A percentile compares a stretch with the other conserved stretches of the same genome.
These are phyloP conservation scores for Lasiodiplodia sp. DNA, from an alignment of 2,329 filamentous ascomycete genomes.

Conservation along the genomic window DNA sequence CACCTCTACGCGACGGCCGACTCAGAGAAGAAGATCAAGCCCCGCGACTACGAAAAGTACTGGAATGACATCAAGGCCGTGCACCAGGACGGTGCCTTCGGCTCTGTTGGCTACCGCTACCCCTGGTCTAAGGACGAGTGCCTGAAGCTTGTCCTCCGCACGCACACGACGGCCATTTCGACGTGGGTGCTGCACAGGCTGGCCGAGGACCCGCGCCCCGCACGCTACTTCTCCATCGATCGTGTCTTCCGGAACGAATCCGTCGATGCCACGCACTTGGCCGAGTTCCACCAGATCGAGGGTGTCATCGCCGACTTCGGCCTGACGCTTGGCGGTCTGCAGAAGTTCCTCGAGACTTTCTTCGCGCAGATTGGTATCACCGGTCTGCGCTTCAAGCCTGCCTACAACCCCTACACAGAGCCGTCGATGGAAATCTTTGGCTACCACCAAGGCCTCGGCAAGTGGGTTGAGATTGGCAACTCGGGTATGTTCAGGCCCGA, in stretches of 20 bases:
- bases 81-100: conserved; percentile 90
- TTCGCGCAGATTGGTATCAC: conserved; percentile 94
- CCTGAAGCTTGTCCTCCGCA: conserved; percentile 85
- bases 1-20: conserved; percentile 62
- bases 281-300: conserved; percentile 98
- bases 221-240: conserved; percentile 98
- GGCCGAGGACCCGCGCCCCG: conserved; percentile 80
- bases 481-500: conserved; percentile 98
- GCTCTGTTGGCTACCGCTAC: conserved; percentile 95
- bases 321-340: conserved; percentile 88
- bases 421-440: conserved; percentile 98
- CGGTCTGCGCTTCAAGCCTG: conserved; percentile 91
- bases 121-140: conserved; percentile 91
- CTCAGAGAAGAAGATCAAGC: conserved; percentile 59
- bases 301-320: conserved; percentile 98
- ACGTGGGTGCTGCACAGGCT: conserved; percentile 91
- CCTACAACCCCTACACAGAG: conserved; percentile 82
- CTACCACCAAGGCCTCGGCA: conserved; percentile 86
- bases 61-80: conserved; percentile 87
- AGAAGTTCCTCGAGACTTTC: conserved; percentile 95
- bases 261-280: conserved; percentile 94
- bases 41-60: conserved; percentile 79
- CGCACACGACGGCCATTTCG: conserved; percentile 93
- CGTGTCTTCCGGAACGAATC: conserved; percentile 98
- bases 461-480: conserved; percentile 97